Percentiles rank a stretch among this genome's conserved stretches.
Evolutionary conservation across 495 filamentous ascomycete genomes (phyloP).

Genomic region (Neurospora cerealis): DNA sequence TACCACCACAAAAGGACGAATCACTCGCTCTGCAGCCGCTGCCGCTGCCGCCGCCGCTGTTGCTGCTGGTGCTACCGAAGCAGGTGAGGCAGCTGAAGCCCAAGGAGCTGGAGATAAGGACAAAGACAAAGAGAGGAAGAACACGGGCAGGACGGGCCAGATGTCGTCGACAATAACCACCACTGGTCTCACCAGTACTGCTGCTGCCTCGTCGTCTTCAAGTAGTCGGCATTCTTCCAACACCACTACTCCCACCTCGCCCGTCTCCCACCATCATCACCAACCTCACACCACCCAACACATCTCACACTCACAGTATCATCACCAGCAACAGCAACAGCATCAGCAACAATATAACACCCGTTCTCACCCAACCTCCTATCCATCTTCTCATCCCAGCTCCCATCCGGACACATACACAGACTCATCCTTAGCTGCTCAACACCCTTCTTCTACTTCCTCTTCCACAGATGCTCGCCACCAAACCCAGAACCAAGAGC

Average conservation of each 20-base stretch:
- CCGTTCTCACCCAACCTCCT: neutral
- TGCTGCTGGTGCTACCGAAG: too few species aligned
- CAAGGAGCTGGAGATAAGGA: neutral
- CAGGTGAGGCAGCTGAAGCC: neutral
- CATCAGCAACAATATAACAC: neutral
- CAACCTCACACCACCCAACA: neutral
- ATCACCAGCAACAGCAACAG: neutral
- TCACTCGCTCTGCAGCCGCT: neutral
- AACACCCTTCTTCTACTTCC: neutral
- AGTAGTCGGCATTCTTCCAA: neutral
- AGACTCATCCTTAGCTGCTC: neutral
- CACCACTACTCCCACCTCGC: neutral
- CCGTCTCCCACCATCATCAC: neutral
- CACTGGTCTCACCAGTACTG: neutral
- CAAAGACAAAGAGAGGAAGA: neutral
- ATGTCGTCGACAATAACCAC: neutral
- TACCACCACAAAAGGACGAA: neutral
- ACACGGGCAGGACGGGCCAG: neutral
- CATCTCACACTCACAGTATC: neutral
- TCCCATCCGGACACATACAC: neutral
- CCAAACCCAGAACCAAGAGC: neutral
- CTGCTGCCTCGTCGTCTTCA: neutral
- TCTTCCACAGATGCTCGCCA: neutral
- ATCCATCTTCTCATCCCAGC: neutral
- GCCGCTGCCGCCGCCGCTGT: neutral